Conservation (phyloP, 352 stramenopile genomes). For the Phytopythium helicoides region DNA sequence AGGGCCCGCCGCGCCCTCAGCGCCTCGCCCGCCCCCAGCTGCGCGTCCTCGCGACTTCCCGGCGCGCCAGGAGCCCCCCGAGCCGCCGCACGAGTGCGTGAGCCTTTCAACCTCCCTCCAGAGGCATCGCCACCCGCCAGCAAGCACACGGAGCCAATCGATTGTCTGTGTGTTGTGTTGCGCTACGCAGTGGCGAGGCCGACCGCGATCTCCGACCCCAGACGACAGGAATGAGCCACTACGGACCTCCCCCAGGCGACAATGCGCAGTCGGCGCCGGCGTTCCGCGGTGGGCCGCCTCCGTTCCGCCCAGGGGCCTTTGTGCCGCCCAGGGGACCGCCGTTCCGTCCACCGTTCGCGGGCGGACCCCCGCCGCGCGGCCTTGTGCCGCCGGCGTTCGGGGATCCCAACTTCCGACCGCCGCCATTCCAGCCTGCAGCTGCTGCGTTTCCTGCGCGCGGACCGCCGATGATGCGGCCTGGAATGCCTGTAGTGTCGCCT, state of each 20-base stretch:
- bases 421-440: constrained; percentile 19
- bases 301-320: neutral
- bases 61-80: too few species aligned
- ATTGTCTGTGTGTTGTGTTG: too few species aligned
- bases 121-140: too few species aligned
- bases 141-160: too few species aligned
- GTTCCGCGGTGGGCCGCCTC: neutral
- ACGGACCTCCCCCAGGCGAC: constrained; percentile 19
- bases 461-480: neutral
- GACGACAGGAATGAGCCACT: constrained; percentile 26
- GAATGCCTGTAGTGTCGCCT: constrained; percentile 2
- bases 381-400: neutral
- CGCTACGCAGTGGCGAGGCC: too few species aligned
- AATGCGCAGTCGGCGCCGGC: neutral
- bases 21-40: too few species aligned
- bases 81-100: too few species aligned
- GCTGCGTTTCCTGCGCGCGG: neutral
- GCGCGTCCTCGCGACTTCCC: too few species aligned
- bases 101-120: too few species aligned
- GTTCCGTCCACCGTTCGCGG: constrained; percentile 25
- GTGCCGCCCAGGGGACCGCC: constrained; percentile 5
- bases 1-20: too few species aligned
- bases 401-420: neutral
- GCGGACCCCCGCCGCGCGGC: constrained; percentile 11
- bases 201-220: too few species aligned